Percentiles rank a stretch among this genome's conserved stretches.
Conservation (phyloP, 768 basidiomycete genomes). For the Suillus clintonianus region DNA sequence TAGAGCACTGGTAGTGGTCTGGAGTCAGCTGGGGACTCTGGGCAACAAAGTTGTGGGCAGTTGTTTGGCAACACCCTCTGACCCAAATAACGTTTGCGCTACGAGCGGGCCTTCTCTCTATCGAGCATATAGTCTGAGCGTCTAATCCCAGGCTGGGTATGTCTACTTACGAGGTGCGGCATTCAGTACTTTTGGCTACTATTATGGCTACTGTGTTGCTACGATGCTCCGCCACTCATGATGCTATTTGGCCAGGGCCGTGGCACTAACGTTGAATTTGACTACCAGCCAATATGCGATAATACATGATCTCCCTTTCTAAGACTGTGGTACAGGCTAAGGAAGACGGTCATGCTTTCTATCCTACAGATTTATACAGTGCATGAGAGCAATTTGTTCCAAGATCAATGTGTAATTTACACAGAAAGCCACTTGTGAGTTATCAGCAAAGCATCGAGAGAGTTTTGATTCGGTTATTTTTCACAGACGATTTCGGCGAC, state of each 20-base stretch:
- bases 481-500: conserved; percentile 38
- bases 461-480: not conserved
- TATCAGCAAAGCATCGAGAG: not conserved
- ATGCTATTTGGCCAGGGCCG: not conserved
- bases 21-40: no score
- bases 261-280: not conserved
- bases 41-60: not conserved
- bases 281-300: not conserved
- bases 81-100: not conserved
- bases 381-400: not conserved
- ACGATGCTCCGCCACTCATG: not conserved
- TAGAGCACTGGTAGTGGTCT: not conserved
- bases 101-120: no score
- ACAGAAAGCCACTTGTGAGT: not conserved
- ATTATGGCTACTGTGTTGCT: not conserved
- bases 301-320: not conserved
- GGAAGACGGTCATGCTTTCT: not conserved
- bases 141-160: no score
- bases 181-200: not conserved
- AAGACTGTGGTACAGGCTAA: not conserved
- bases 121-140: no score
- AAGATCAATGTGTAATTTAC: not conserved
- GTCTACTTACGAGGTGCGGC: not conserved
- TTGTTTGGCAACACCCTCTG: conserved; percentile 4
- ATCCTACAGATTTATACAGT: not conserved